Base-by-base conservation (phyloP, 805 yeast species). In the Teunomyces gatunensis region DNA sequence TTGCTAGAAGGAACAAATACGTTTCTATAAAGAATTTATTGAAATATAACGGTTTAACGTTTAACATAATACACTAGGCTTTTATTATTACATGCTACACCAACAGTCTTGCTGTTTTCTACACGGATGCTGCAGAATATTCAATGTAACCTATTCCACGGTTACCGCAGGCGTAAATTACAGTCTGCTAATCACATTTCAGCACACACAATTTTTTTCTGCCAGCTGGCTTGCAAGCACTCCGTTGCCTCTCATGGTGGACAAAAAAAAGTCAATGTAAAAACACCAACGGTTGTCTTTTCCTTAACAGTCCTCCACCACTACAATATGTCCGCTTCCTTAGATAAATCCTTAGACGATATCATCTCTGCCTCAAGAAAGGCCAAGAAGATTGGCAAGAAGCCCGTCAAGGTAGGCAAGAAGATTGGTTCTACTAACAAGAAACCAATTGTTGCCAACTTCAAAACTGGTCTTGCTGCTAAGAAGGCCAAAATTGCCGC, bases 271-370 rank as follows among this genome's bases (percentile, higher is more conserved):
- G n/a, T 37, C 27, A 20, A 27, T 11, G 12, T n/a, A n/a, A n/a
- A n/a, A 12, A n/a, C 40, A 21, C 5, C 29, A 6, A 5, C 25
- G 12, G n/a, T 23, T 17, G 13, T 6, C 13, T 17, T 17, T 34
- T 17, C 20, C 12, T 17, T 35, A 21, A 46, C 44, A 37, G 39
- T 39, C 34, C 29, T 21, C 25, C 43, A 40, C 34, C 43, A 40
- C 34, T 25, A 46, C 43, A 65, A 45, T 49, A 87, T 85, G 91
- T 85, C 95, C 66, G 27, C 37, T 12, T 78, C 85, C 54, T 80
- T 92, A 73, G 97, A 92, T 74, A 87, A 88, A 75, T 89, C 97
- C 43, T 82, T 92, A 64, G 99, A 92, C 75, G 97, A 90, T 60
- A 92, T 92, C 68, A 87, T 92, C 64, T 81, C 96, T 50, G 71